Percentiles rank a stretch among this genome's conserved stretches.
phyloP scores from a whole-genome alignment of 1,284 basidiomycete species.

The Microbotryum saponariae region DNA sequence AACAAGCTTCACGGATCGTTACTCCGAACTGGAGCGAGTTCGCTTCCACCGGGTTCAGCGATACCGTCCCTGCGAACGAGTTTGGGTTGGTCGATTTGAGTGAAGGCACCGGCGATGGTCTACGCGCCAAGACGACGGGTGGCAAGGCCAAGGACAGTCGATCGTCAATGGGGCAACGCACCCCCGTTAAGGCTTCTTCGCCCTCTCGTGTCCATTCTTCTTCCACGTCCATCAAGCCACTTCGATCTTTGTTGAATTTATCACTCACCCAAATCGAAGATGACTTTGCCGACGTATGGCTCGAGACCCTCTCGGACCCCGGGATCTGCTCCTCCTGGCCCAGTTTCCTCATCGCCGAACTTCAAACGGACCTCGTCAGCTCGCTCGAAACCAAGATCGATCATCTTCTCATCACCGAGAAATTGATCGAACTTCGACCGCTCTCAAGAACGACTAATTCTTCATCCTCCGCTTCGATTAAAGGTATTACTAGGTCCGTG shows the following conservation, averaged over 20 bases:
- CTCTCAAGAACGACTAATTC: background rate
- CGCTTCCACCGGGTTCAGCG: slow-evolving; percentile 16
- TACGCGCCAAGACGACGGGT: background rate
- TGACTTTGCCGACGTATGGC: slow-evolving; percentile 21
- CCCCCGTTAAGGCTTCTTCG: background rate
- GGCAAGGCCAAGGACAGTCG: background rate
- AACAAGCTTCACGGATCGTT: background rate
- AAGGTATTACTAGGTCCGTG: background rate
- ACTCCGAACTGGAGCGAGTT: slow-evolving; percentile 21
- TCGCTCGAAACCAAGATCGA: background rate
- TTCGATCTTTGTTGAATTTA: background rate
- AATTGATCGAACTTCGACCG: slow-evolving; percentile 5
- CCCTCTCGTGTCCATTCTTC: background rate
- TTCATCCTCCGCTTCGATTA: background rate
- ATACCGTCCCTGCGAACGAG: background rate
- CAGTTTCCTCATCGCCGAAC: slow-evolving; percentile 6
- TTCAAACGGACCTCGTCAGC: background rate
- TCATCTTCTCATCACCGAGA: slow-evolving; percentile 16
- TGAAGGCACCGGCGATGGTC: slow-evolving; percentile 6
- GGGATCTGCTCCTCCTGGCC: slow-evolving; percentile 14
- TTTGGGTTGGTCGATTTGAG: background rate
- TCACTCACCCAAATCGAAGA: slow-evolving; percentile 11
- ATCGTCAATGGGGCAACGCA: background rate
- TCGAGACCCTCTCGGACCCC: slow-evolving; percentile 22
- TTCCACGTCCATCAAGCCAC: background rate